These are phyloP conservation scores for Rhinocladiella mackenziei DNA, from an alignment of 2,329 filamentous ascomycete genomes.

Conservation along the genomic window DNA sequence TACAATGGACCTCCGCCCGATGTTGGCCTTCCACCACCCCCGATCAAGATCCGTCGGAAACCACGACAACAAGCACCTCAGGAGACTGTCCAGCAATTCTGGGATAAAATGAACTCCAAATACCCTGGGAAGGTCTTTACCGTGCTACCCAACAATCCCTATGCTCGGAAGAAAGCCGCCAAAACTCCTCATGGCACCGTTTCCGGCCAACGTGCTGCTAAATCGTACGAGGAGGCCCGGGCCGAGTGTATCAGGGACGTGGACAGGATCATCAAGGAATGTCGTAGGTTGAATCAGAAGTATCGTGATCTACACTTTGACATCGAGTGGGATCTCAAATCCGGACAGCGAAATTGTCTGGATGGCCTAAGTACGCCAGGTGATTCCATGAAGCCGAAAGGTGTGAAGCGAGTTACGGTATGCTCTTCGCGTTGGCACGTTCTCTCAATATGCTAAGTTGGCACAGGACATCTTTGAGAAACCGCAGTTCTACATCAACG, in stretches of 20 bases:
- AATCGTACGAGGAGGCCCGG: slow-evolving; percentile 69
- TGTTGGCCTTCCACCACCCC: slow-evolving; percentile 2
- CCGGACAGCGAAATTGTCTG: slow-evolving; percentile 50
- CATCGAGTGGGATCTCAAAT: slow-evolving; percentile 71
- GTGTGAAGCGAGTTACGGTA: slow-evolving; percentile 66
- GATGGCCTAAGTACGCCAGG: slow-evolving; percentile 43
- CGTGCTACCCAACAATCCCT: slow-evolving; percentile 65
- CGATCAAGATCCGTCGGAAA: slow-evolving; percentile 11
- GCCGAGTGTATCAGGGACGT: slow-evolving; percentile 63
- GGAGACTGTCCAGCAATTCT: slow-evolving; percentile 66
- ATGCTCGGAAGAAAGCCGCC: slow-evolving; percentile 58
- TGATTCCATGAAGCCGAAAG: slow-evolving; percentile 56
- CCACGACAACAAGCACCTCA: slow-evolving; percentile 51
- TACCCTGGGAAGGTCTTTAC: slow-evolving; percentile 69
- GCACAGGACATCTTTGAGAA: slow-evolving; percentile 70
- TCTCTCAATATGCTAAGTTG: slow-evolving; percentile 25
- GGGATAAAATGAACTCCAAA: slow-evolving; percentile 67
- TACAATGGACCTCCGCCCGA: slow-evolving; percentile 12
- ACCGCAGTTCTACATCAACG: slow-evolving; percentile 73
- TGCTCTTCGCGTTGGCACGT: slow-evolving; percentile 4
- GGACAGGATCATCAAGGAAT: slow-evolving; percentile 58
- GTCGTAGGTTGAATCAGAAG: slow-evolving; percentile 74
- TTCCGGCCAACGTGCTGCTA: slow-evolving; percentile 54
- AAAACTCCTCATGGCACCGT: slow-evolving; percentile 53
- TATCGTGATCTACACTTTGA: slow-evolving; percentile 86